phyloP scores from a whole-genome alignment of 2,329 filamentous ascomycete genomes.

The Tolypocladium ophioglossoides region DNA sequence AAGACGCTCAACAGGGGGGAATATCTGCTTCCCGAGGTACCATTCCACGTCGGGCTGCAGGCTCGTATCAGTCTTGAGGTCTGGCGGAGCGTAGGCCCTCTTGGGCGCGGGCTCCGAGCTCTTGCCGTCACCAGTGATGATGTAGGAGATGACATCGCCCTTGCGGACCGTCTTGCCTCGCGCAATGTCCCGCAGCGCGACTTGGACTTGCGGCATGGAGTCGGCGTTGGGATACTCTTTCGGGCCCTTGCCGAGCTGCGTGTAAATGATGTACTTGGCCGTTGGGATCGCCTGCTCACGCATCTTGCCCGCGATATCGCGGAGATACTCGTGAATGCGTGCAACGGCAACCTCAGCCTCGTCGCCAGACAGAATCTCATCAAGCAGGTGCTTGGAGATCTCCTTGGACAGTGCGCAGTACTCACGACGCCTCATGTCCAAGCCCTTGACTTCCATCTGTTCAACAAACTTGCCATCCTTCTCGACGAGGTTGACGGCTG shows the following conservation, averaged over 20 bases:
- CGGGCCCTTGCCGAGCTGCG: conserved; percentile 89
- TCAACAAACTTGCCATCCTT: conserved; percentile 83
- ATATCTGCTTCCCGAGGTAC: conserved; percentile 96
- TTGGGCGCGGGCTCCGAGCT: conserved; percentile 66
- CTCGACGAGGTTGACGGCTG: conserved; percentile 87
- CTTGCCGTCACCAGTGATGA: conserved; percentile 69
- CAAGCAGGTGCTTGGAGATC: conserved; percentile 79
- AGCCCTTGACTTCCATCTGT: conserved; percentile 94
- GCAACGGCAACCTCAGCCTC: conserved; percentile 80
- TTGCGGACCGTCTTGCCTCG: conserved; percentile 81
- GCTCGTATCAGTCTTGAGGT: conserved; percentile 65
- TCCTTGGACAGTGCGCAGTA: conserved; percentile 95
- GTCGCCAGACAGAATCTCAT: conserved; percentile 88
- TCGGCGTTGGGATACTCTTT: conserved; percentile 90
- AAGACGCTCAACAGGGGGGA: conserved; percentile 93
- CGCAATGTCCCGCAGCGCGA: conserved; percentile 78
- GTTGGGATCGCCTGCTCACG: conserved; percentile 63
- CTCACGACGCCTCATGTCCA: conserved; percentile 96
- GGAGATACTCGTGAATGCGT: conserved; percentile 87
- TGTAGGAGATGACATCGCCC: conserved; percentile 92
- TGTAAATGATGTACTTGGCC: conserved; percentile 94
- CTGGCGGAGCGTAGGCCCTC: conserved; percentile 77
- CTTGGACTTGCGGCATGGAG: conserved; percentile 94
- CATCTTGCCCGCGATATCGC: conserved; percentile 79
- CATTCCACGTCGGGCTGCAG: conserved; percentile 90